A percentile compares a stretch with the other conserved stretches of the same genome.
phyloP scores from a whole-genome alignment of 2,329 filamentous ascomycete genomes.

The Phyllachora maydis region DNA sequence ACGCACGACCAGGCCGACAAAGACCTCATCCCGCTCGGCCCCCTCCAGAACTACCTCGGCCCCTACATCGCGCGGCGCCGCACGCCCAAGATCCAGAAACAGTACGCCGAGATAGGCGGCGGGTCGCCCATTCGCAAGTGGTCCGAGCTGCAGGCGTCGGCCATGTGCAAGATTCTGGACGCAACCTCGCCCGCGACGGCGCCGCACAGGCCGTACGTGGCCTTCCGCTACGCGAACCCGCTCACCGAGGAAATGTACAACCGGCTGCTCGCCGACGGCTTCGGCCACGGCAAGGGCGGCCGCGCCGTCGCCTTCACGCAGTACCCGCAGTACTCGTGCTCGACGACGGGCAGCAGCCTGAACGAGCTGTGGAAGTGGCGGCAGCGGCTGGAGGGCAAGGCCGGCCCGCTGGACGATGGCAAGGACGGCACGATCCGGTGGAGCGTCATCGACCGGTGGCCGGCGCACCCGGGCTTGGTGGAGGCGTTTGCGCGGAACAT shows the following conservation, averaged over 20 bases:
- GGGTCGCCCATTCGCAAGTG: constrained; percentile 97
- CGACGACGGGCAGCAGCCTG: constrained; percentile 84
- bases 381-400: constrained; percentile 65
- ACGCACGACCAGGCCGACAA: constrained; percentile 54
- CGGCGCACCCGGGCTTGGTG: constrained; percentile 71
- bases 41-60: constrained; percentile 76
- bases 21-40: constrained; percentile 88
- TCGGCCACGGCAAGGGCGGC: constrained; percentile 75
- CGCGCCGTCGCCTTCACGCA: constrained; percentile 93
- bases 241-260: constrained; percentile 89
- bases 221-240: constrained; percentile 86
- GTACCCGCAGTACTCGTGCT: constrained; percentile 97
- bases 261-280: constrained; percentile 66
- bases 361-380: constrained; percentile 99
- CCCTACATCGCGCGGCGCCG: constrained; percentile 68
- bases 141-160: constrained; percentile 81
- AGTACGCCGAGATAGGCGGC: constrained; percentile 87
- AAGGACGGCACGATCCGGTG: constrained; percentile 60
- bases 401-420: constrained; percentile 25
- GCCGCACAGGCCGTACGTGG: constrained; percentile 92
- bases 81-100: constrained; percentile 91
- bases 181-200: constrained; percentile 79
- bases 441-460: constrained; percentile 98
- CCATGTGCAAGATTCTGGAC: constrained; percentile 97
- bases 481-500: constrained; percentile 89